Evolutionary conservation across 495 filamentous ascomycete species (phyloP).

Genomic region (Zalerion maritima): DNA sequence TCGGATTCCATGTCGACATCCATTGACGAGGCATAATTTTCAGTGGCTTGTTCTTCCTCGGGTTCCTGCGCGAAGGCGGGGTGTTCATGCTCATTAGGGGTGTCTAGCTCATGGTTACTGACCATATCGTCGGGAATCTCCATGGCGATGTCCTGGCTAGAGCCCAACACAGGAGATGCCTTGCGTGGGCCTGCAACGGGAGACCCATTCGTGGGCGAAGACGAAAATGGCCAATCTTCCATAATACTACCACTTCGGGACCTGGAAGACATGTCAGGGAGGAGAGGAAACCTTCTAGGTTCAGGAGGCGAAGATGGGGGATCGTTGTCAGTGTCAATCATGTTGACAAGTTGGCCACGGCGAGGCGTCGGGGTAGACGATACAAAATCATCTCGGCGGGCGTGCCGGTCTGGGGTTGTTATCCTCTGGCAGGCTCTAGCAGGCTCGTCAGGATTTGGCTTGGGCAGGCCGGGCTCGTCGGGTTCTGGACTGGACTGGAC

Average conservation of each 20-base stretch:
- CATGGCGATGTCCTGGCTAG: too few species aligned
- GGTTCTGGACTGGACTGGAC: conserved; percentile 44
- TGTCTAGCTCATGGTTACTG: too few species aligned
- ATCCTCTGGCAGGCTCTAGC: conserved; percentile 9
- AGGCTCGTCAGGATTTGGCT: conserved; percentile 6
- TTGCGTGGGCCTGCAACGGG: too few species aligned
- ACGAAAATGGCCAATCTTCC: conserved; percentile 31
- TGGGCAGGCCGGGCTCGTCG: conserved; percentile 9
- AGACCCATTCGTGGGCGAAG: conserved; percentile 31
- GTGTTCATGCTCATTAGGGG: too few species aligned
- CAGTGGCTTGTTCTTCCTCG: too few species aligned
- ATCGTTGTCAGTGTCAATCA: conserved; percentile 23
- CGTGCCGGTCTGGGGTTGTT: conserved; percentile 23
- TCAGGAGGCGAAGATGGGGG: conserved; percentile 41
- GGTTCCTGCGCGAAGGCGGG: too few species aligned
- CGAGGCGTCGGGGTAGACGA: conserved; percentile 72
- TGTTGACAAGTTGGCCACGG: conserved; percentile 25
- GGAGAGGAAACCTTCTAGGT: conserved; percentile 25
- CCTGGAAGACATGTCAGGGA: conserved; percentile 29
- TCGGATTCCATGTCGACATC: too few species aligned
- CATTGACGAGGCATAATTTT: too few species aligned
- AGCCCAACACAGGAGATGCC: too few species aligned
- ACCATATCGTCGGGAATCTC: too few species aligned
- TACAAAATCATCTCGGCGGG: conserved; percentile 44
- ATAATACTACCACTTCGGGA: conserved; percentile 22